These are phyloP conservation scores for Yarrowia phangngaensis DNA, from an alignment of 805 yeast species.

Conservation along the genomic window DNA sequence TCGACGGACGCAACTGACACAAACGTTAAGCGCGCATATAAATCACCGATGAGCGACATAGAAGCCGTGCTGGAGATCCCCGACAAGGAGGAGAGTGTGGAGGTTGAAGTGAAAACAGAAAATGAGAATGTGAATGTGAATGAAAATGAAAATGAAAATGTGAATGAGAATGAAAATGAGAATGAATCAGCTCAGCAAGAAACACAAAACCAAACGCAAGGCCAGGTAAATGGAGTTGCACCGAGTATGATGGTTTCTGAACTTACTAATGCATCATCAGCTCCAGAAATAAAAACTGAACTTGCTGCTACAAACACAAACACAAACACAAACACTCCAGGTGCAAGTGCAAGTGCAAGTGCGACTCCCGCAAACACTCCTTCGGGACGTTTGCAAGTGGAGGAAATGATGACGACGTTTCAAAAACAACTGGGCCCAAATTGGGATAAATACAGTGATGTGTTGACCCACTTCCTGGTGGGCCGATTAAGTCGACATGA, in stretches of 20 bases:
- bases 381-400: slow-evolving; percentile 52
- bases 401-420: slow-evolving; percentile 63
- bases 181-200: no score
- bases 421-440: slow-evolving; percentile 67
- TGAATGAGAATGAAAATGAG: slow-evolving; percentile 7
- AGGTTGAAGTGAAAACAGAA: slow-evolving; percentile 23
- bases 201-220: no score
- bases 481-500: slow-evolving; percentile 79
- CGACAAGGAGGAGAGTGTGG: slow-evolving; percentile 23
- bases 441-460: slow-evolving; percentile 84
- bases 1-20: no score
- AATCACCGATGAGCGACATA: slow-evolving; percentile 18
- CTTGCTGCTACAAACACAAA: no score
- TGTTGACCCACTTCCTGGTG: slow-evolving; percentile 67
- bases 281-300: no score
- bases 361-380: slow-evolving; percentile 34
- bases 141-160: background rate
- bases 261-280: no score
- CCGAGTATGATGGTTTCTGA: no score
- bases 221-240: no score
- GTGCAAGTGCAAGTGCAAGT: no score
- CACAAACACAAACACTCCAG: no score
- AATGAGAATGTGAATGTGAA: slow-evolving; percentile 34
- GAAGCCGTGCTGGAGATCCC: slow-evolving; percentile 29
- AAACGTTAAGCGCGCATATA: no score